These are phyloP conservation scores for Agaricus bisporus DNA, from an alignment of 768 basidiomycete species.

Conservation along the genomic window DNA sequence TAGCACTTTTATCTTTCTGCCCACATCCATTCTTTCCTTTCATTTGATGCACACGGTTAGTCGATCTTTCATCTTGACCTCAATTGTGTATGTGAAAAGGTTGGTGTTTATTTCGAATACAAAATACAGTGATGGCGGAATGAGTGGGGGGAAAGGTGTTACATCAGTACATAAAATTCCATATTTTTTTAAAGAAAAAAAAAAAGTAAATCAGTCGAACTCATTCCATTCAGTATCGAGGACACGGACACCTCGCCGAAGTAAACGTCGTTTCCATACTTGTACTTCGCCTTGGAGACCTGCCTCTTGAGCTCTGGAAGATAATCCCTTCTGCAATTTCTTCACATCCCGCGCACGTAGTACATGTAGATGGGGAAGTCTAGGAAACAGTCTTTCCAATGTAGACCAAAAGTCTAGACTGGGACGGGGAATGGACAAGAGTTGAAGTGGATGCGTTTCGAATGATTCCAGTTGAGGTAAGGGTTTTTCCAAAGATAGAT, in stretches of 20 bases:
- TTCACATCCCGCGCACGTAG: constrained; percentile 63
- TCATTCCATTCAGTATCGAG: constrained; percentile 72
- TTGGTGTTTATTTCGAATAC: constrained; percentile 3
- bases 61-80: background rate
- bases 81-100: constrained; percentile 5
- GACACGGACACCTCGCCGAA: constrained; percentile 50
- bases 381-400: constrained; percentile 50
- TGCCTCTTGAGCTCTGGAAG: constrained; percentile 55
- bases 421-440: constrained; percentile 76
- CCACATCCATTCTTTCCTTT: background rate
- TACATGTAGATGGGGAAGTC: constrained; percentile 47
- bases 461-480: constrained; percentile 43
- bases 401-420: constrained; percentile 48
- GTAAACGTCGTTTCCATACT: constrained; percentile 63
- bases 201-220: constrained; percentile 1
- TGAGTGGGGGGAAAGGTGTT: background rate
- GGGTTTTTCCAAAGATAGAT: constrained; percentile 68
- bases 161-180: too few species aligned
- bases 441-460: constrained; percentile 40
- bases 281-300: constrained; percentile 80
- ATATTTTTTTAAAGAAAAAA: too few species aligned
- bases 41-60: constrained; percentile 2
- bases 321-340: constrained; percentile 69
- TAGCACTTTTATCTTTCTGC: background rate
- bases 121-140: background rate